phyloP scores from a whole-genome alignment of 164 flowering plant species.

The Magnolia officinalis region DNA sequence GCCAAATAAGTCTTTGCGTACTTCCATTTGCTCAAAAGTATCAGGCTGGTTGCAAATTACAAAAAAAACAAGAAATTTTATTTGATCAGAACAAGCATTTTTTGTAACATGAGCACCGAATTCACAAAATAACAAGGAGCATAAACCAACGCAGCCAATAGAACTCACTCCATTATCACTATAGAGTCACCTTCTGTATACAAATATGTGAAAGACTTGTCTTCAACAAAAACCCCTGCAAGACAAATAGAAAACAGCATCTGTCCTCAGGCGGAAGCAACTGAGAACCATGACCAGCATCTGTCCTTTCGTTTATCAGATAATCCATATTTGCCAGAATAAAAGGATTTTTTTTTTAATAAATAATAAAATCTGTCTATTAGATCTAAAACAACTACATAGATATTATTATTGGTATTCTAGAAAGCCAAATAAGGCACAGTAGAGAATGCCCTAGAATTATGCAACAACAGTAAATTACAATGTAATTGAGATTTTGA shows the following conservation, averaged over 20 bases:
- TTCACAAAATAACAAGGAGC: background rate
- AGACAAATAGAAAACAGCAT: background rate
- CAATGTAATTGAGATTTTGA: background rate
- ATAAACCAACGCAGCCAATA: background rate
- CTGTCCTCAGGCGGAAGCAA: background rate
- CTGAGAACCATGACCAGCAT: background rate
- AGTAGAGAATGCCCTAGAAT: background rate
- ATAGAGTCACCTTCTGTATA: conserved; percentile 53
- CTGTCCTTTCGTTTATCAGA: background rate
- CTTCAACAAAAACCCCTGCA: conserved; percentile 75
- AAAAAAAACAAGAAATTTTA: background rate
- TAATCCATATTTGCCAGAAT: background rate
- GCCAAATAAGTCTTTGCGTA: conserved; percentile 74
- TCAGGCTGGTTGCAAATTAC: conserved; percentile 38
- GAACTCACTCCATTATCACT: conserved; percentile 74
- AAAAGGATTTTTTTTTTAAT: background rate
- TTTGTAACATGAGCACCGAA: background rate
- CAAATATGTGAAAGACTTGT: conserved; percentile 53
- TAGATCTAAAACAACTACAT: background rate
- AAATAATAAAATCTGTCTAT: background rate
- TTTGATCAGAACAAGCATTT: background rate
- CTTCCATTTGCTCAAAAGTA: conserved; percentile 79
- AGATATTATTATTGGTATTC: too few relatives aligned
- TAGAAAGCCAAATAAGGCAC: background rate
- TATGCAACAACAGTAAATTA: background rate